Conservation (phyloP, 192 early-diverging fungal genomes). For the Martensiomyces pterosporus region DNA sequence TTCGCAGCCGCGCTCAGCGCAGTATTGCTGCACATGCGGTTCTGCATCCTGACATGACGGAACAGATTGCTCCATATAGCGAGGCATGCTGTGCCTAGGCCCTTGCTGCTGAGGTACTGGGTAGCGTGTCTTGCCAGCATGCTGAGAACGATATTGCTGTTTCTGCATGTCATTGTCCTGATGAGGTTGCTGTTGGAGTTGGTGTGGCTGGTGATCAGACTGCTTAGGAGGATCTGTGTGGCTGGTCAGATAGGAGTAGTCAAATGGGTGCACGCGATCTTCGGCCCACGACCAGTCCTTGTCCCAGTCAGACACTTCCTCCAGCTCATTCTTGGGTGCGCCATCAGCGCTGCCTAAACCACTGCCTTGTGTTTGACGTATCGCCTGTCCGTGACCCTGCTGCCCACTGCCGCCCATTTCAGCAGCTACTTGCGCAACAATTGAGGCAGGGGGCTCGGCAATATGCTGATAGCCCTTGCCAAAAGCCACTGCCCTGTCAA, state of each 20-base stretch:
- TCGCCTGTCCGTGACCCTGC: too few species aligned
- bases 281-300: constrained; percentile 52
- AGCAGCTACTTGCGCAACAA: too few species aligned
- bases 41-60: too few species aligned
- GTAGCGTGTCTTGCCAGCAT: too few species aligned
- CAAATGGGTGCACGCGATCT: constrained; percentile 47
- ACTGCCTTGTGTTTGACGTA: too few species aligned
- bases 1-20: neutral
- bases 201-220: constrained; percentile 2
- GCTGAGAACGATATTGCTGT: too few species aligned
- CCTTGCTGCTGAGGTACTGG: too few species aligned
- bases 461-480: constrained; percentile 36
- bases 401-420: too few species aligned
- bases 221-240: constrained; percentile 6
- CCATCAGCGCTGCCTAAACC: neutral
- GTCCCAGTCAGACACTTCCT: constrained; percentile 49
- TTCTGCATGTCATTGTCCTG: too few species aligned
- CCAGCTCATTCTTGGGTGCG: neutral
- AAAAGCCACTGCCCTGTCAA: constrained; percentile 41
- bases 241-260: constrained; percentile 34
- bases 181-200: neutral
- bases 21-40: neutral
- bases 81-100: too few species aligned
- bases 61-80: too few species aligned
- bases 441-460: constrained; percentile 7